phyloP scores from a whole-genome alignment of 768 basidiomycete genomes.

The Leccinum ochraceum region DNA sequence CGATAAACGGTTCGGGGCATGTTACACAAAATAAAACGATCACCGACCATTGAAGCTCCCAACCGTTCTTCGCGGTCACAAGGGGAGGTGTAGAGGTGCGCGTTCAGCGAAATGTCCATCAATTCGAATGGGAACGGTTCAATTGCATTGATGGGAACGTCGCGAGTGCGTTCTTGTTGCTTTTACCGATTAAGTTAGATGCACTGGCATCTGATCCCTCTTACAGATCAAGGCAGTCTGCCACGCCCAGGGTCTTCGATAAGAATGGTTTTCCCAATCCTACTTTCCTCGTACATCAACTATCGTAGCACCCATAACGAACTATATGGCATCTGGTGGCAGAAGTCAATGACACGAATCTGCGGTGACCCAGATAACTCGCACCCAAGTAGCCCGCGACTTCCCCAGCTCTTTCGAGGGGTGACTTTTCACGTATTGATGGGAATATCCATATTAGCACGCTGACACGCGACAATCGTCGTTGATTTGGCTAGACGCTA shows the following conservation, averaged over 20 bases:
- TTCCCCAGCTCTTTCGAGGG: constrained; percentile 49
- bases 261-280: too few species aligned
- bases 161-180: constrained; percentile 6
- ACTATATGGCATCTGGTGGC: constrained; percentile 59
- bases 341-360: constrained; percentile 6
- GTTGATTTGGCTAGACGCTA: not conserved
- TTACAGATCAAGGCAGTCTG: constrained; percentile 10
- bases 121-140: not conserved
- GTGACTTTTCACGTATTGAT: not conserved
- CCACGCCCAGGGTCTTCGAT: not conserved
- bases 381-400: constrained; percentile 81
- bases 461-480: not conserved
- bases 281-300: too few species aligned
- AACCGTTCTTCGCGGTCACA: not conserved
- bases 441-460: not conserved
- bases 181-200: constrained; percentile 22
- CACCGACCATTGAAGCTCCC: constrained; percentile 16
- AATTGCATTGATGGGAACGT: constrained; percentile 9
- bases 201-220: constrained; percentile 4
- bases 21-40: constrained; percentile 7
- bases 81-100: too few species aligned
- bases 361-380: constrained; percentile 20
- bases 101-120: too few species aligned
- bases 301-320: constrained; percentile 32
- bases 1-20: not conserved